Conservation (phyloP, 257 asterid genomes). For the Handroanthus guayacan region DNA sequence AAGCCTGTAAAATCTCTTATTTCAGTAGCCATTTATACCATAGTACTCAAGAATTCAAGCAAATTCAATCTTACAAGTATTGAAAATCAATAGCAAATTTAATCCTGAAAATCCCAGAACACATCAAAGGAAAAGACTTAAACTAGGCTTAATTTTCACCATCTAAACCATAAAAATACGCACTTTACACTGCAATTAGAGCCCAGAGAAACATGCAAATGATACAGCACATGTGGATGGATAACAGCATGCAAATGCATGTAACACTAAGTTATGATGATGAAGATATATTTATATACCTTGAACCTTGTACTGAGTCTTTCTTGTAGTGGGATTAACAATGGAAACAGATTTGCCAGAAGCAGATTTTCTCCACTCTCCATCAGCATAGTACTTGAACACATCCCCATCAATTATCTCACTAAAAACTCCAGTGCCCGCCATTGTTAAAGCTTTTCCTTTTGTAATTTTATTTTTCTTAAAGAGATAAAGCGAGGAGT, state of each 20-base stretch:
- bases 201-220: not conserved
- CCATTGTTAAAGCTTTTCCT: constrained; percentile 49
- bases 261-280: not conserved
- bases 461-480: too few species aligned
- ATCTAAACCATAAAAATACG: not conserved
- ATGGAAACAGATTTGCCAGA: constrained; percentile 85
- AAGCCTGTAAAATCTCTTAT: not conserved
- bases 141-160: not conserved
- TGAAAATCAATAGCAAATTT: too few species aligned
- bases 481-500: constrained; percentile 27
- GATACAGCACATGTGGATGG: too few species aligned
- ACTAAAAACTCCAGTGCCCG: constrained; percentile 79
- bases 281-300: constrained; percentile 47
- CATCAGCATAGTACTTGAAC: constrained; percentile 77
- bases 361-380: constrained; percentile 83
- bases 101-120: not conserved
- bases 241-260: not conserved
- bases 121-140: constrained; percentile 7
- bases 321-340: constrained; percentile 86
- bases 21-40: not conserved
- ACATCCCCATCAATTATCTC: constrained; percentile 85
- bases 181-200: not conserved
- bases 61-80: not conserved
- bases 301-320: constrained; percentile 90
- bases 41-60: constrained; percentile 2